Conservation (phyloP, 2,329 filamentous ascomycete species). For the Dryadomyces quercivorus region DNA sequence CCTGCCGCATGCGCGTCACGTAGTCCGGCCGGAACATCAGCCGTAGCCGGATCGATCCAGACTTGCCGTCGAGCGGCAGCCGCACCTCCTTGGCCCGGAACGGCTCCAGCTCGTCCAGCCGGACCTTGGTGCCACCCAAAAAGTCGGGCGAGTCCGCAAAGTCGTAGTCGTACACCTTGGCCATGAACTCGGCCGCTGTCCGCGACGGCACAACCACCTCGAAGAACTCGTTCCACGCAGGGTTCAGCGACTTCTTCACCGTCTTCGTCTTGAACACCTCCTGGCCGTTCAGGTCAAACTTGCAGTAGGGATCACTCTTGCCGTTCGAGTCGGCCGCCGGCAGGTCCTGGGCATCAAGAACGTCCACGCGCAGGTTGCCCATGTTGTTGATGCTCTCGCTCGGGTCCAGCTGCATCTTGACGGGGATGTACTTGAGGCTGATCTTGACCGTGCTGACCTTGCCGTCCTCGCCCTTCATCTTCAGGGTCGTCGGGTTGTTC, state of each 20-base stretch:
- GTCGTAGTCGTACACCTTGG: constrained; percentile 89
- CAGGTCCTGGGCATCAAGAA: constrained; percentile 77
- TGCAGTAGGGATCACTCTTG: constrained; percentile 94
- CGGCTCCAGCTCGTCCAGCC: constrained; percentile 69
- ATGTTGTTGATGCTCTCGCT: constrained; percentile 99
- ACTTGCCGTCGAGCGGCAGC: constrained; percentile 76
- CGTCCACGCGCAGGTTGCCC: constrained; percentile 85
- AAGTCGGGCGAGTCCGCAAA: constrained; percentile 91
- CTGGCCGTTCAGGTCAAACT: constrained; percentile 80
- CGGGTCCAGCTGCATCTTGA: constrained; percentile 87
- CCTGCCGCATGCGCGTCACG: constrained; percentile 73
- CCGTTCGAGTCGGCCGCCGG: constrained; percentile 91
- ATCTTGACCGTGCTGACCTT: constrained; percentile 70
- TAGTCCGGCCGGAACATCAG: constrained; percentile 91
- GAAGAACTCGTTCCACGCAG: constrained; percentile 94
- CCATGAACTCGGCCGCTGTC: constrained; percentile 70
- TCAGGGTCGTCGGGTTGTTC: constrained; percentile 81
- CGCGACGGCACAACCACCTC: constrained; percentile 72
- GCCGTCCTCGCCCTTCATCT: constrained; percentile 67
- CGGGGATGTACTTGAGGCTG: constrained; percentile 86
- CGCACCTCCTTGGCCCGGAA: constrained; percentile 69
- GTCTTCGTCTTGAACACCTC: constrained; percentile 92
- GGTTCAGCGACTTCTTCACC: constrained; percentile 92
- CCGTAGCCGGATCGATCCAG: constrained; percentile 67
- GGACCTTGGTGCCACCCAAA: constrained; percentile 65